Evolutionary conservation across 2,329 filamentous ascomycete genomes (phyloP).

Genomic region (Aspergillus fumigatus): DNA sequence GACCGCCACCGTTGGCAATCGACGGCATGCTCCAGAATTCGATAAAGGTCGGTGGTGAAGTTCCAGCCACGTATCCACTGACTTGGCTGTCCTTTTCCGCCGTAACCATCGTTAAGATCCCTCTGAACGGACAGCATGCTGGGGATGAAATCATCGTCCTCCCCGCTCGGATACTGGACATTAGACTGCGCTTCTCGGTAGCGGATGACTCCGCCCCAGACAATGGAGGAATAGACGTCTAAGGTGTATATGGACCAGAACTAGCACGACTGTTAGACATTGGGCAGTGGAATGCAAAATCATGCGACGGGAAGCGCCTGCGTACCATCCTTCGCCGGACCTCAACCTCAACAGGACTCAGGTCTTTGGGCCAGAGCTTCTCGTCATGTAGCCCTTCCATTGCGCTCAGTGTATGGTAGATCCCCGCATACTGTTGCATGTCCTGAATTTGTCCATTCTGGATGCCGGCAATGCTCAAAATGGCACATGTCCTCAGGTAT

Average conservation of each 20-base stretch:
- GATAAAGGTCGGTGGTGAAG: constrained; percentile 2
- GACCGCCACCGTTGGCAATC: neutral
- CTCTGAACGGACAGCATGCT: neutral
- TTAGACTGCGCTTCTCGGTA: neutral
- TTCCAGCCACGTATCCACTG: constrained; percentile 1
- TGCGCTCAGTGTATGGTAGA: neutral
- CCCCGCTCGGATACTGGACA: neutral
- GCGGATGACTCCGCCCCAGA: neutral
- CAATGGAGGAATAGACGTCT: neutral
- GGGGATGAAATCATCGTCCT: neutral
- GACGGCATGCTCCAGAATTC: neutral
- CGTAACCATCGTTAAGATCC: neutral
- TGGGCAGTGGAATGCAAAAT: neutral
- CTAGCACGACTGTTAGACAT: neutral
- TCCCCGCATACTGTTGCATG: neutral
- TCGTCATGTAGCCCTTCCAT: neutral
- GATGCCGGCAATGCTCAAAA: neutral
- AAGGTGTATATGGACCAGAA: neutral
- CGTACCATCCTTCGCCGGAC: neutral
- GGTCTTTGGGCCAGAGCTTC: neutral
- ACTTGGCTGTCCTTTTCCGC: neutral
- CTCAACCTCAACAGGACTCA: neutral
- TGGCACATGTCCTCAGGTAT: neutral
- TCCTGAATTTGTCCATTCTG: neutral
- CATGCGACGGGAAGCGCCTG: too few species aligned